Base-by-base conservation (phyloP, 345 rosid species). In the Lepidium sativum region DNA sequence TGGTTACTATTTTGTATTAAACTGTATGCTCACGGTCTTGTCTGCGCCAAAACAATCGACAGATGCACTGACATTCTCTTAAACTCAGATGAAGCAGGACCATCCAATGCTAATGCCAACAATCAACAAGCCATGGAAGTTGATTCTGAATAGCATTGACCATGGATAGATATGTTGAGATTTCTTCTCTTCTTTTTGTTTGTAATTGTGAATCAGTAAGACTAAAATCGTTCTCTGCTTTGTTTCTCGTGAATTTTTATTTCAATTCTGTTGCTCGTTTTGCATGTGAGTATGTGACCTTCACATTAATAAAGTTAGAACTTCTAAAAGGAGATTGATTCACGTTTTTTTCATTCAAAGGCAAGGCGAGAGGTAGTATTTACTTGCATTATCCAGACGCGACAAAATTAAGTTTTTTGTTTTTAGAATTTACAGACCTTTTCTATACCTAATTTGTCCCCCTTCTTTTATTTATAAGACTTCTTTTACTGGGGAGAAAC, bases 1-100 rank as follows among this genome's bases (percentile, higher is more conserved):
- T 92, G 96, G 98, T 84, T 79, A 61, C 48, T 81, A 23, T 80
- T 83, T 63, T 77, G 75, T 89, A 79, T 85, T 17, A 83, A 80
- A 65, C 67, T 83, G 58, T 85, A 86, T 87, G 81, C 81, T 42
- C 81, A 77, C 9, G 92, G 96, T 37, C 95, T 92, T 1, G 80
- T 92, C 3, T 83, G 80, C 63, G 91, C 80, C 4, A 77, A 83
- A 10, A 82, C 81, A 52, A 75, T 89, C 79, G 72, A 92, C 81
- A 80, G 57, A 13, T 86, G 96, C 75, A 85, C 70, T 64, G 33
- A 67, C 29, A 69, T 75, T 55, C 79, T 88, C 9, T 83, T 68
- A n/a, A 42, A 32, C 9, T 17, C 54, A 9, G 17, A 50, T 11
- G 50, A n/a, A 32, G 52, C 9, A 25, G 45, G 35, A 6, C 21